phyloP scores from a whole-genome alignment of 345 rosid genomes.

The Brassica rapa region DNA sequence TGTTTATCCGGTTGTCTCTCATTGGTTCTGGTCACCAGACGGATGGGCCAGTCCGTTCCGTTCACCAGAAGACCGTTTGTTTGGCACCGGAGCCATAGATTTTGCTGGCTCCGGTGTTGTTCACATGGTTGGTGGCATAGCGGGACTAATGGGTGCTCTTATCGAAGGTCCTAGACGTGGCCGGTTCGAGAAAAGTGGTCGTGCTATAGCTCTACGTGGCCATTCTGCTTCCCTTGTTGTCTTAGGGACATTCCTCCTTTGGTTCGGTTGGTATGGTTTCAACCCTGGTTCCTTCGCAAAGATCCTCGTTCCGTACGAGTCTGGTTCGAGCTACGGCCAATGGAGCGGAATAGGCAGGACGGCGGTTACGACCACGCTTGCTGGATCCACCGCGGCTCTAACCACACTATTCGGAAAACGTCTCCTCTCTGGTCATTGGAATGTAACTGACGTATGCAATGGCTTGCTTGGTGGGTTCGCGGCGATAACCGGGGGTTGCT shows the following conservation, averaged over 20 bases:
- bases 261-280: conserved; percentile 2
- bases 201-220: neutral
- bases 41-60: conserved; percentile 2
- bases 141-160: neutral
- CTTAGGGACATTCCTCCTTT: neutral
- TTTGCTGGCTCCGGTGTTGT: neutral
- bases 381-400: conserved; percentile 1
- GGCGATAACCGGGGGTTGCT: neutral
- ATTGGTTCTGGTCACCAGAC: neutral
- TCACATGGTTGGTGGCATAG: neutral
- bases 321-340: neutral
- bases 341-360: neutral
- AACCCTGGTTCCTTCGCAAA: neutral
- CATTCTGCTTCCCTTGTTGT: neutral
- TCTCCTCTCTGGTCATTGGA: neutral
- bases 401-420: neutral
- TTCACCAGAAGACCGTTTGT: neutral
- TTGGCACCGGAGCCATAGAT: neutral
- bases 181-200: neutral
- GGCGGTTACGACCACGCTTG: neutral
- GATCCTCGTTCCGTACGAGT: neutral
- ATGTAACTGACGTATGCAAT: neutral
- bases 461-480: conserved; percentile 1
- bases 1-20: conserved; percentile 1
- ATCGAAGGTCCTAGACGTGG: neutral